phyloP scores from a whole-genome alignment of 2,329 filamentous ascomycete species.

The Aspergillus niger region DNA sequence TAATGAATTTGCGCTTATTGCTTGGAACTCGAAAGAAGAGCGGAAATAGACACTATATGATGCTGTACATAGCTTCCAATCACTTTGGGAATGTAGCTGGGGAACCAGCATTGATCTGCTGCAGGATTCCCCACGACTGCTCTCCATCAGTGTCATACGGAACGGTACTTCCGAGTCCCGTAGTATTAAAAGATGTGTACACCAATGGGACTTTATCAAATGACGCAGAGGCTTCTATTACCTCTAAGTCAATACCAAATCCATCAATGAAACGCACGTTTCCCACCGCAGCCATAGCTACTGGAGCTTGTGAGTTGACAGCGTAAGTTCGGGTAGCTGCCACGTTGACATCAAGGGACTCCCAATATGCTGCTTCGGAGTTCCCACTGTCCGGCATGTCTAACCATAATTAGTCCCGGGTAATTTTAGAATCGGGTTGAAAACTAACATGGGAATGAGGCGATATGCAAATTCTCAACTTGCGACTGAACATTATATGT shows the following conservation, averaged over 20 bases:
- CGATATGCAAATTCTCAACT: neutral
- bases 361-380: neutral
- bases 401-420: neutral
- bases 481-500: neutral
- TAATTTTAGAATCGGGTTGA: neutral
- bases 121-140: neutral
- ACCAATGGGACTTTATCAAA: neutral
- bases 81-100: neutral
- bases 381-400: neutral
- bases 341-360: no score
- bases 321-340: no score
- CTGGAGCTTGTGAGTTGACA: neutral
- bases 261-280: no score
- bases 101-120: neutral
- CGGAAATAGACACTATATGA: no score
- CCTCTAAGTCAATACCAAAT: neutral
- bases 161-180: neutral
- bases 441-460: neutral
- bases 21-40: no score
- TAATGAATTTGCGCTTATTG: no score
- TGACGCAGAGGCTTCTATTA: neutral
- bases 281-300: no score
- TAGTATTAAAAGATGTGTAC: neutral
- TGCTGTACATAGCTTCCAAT: no score
- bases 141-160: neutral